Conservation (phyloP, 306 rosid species). For the Adenanthera pavonina region DNA sequence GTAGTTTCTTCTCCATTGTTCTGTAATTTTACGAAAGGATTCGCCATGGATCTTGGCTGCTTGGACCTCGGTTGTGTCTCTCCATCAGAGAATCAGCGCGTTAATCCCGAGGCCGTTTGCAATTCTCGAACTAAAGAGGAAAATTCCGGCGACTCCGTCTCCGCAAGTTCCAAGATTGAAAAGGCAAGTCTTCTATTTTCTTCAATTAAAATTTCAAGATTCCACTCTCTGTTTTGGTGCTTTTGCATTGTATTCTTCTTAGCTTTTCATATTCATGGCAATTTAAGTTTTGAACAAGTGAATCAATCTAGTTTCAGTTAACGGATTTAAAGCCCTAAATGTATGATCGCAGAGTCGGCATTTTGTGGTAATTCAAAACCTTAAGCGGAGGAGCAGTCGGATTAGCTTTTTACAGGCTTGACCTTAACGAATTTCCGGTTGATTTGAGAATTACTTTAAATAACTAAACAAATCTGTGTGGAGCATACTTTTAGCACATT, state of each 20-base stretch:
- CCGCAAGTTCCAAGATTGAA: constrained; percentile 66
- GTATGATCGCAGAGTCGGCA: background rate
- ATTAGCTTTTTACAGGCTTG: background rate
- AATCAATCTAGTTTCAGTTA: constrained; percentile 20
- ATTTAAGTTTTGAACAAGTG: background rate
- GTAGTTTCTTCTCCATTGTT: background rate
- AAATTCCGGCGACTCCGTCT: constrained; percentile 33
- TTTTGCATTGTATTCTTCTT: background rate
- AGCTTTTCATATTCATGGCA: background rate
- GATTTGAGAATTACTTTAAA: background rate
- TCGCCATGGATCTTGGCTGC: constrained; percentile 66
- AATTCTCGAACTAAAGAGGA: constrained; percentile 45
- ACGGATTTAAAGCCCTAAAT: constrained; percentile 32
- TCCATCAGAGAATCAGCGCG: constrained; percentile 42
- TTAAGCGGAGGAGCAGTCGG: background rate
- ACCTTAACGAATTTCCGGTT: background rate
- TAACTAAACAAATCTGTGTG: background rate
- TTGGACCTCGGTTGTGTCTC: constrained; percentile 57
- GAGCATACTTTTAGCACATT: background rate
- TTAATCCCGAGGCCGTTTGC: constrained; percentile 18
- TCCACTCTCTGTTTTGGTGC: background rate
- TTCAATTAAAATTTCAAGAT: constrained; percentile 22
- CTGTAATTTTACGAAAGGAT: constrained; percentile 4
- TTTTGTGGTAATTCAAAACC: background rate
- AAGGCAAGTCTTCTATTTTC: constrained; percentile 43